These are phyloP conservation scores for Aspergillus pseudoglaucus DNA, from an alignment of 2,329 filamentous ascomycete genomes.

Conservation along the genomic window DNA sequence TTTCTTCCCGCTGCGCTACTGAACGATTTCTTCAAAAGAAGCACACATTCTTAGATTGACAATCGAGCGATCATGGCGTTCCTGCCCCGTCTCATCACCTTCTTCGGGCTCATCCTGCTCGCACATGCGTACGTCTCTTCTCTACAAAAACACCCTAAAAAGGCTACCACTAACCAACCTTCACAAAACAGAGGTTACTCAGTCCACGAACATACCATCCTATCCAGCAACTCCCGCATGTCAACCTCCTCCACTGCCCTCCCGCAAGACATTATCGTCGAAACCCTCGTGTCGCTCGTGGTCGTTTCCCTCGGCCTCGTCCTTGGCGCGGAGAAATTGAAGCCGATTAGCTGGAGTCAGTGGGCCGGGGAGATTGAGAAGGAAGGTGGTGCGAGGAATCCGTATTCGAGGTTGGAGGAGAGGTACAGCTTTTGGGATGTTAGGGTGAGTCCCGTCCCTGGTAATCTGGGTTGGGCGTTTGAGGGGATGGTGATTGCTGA, in stretches of 20 bases:
- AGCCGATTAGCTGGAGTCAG: constrained; percentile 81
- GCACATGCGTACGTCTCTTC: constrained; percentile 70
- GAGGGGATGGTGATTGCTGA: neutral
- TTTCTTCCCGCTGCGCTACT: neutral
- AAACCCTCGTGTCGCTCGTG: constrained; percentile 73
- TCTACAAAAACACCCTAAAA: neutral
- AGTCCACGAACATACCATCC: constrained; percentile 79
- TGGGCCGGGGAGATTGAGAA: constrained; percentile 67
- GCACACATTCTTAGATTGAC: neutral
- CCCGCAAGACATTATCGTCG: constrained; percentile 79
- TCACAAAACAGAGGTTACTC: constrained; percentile 72
- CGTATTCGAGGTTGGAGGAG: constrained; percentile 72
- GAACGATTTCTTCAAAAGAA: neutral
- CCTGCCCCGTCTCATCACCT: constrained; percentile 63
- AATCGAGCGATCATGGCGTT: constrained; percentile 55
- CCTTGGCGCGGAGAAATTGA: constrained; percentile 65
- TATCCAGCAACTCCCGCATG: constrained; percentile 55
- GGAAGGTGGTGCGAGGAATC: constrained; percentile 64
- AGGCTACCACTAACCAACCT: neutral
- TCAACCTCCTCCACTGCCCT: constrained; percentile 46
- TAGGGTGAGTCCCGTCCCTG: constrained; percentile 48
- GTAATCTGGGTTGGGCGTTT: neutral
- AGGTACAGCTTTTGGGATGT: constrained; percentile 84
- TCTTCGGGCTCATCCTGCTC: constrained; percentile 70
- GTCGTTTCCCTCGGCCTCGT: constrained; percentile 81